Evolutionary conservation across 208 protist species (phyloP), one percentile per base, ranked within the genome.

Genomic region (Herpetomonas tarakana): DNA sequence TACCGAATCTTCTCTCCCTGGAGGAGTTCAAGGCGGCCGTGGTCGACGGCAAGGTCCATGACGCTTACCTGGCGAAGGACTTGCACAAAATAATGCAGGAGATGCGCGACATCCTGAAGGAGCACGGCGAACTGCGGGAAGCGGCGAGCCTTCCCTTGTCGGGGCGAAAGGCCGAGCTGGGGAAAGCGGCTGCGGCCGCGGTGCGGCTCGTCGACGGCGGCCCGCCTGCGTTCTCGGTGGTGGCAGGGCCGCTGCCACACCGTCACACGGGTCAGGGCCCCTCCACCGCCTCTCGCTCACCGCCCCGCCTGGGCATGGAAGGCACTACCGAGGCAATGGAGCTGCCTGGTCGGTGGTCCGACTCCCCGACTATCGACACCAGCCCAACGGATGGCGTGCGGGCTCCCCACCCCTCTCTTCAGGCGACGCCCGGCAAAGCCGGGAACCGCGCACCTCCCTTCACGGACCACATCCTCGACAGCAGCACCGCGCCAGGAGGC

Each of bases 51-150:
- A 71, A 30, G 2, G 39, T 91, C 41, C 67, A 87, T 28, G 69
- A 86, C 18, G 49, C 70, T 27, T 88, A 81, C 54, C 71, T 72
- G 2, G 73, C 74, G 0, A 81, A 77, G 45, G 88, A 90, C 39
- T 35, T 94, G 11, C 76, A 86, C 61, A 88, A 88, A 54, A 71
- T 94, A 18, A 69, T 77, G 57, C 66, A 74, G 51, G 83, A 90
- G 62, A 57, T 94, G 45, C 75, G 82, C 1, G 77, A 77, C 55
- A 71, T 91, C 30, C 52, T 94, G 30, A 58, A 68, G n/a, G 81
- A 83, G 50, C 81, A 83, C 59, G 88, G 88, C 0, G 74, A 84
- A 54, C 63, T 91, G 27, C 55, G 76, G 1, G 71, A 88, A 49
- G 83, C 83, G 12, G 58, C 63, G 0, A 62, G 62, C 3, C 58